Evolutionary conservation across 495 filamentous ascomycete genomes (phyloP), one percentile per base, ranked within the genome.

Genomic region (Amphirosellinia nigrospora): DNA sequence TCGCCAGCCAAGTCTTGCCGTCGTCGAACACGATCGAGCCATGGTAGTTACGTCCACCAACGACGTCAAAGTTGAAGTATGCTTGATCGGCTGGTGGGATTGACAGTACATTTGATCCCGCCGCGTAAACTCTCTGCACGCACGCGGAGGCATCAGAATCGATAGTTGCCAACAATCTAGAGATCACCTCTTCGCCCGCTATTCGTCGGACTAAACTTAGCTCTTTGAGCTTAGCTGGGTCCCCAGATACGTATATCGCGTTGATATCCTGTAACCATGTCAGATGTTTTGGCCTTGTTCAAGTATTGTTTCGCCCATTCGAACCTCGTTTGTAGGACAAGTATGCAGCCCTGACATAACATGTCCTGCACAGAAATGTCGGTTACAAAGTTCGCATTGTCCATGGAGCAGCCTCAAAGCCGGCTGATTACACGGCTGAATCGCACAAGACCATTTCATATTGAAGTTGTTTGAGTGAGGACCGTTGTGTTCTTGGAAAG

Each of bases 331-430:
- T 72, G 70, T 70, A 62, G 39, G 67, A 70, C 70, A 72, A 62
- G 68, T 70, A 64, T 72, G 67, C 59, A 74, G 36, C 28, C 65
- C 34, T 41, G 66, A 63, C 5, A 66, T 30, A 23, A 52, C 55
- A 74, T 69, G 68, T 53, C 39, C 38, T 46, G 21, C 23, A 32
- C 56, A 70, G 73, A 68, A 30, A 84, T 86, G 83, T 83, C 81
- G 60, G 80, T 70, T 9, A 36, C 70, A 72, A 50, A 63, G 52
- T 46, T 72, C 70, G 60, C 70, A 72, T 26, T 43, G 67, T 50
- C 70, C 21, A n/a, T 34, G 21, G 39, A 72, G 67, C 45, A 67
- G 19, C 46, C 70, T 50, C 39, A 70, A 61, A 61, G 70, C 66
- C 28, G 70, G 67, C 26, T 59, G 70, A 43, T 36, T 32, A 48